Evolutionary conservation across 306 rosid species (phyloP), one percentile per base, ranked within the genome.

Genomic region (Lotus japonicus): DNA sequence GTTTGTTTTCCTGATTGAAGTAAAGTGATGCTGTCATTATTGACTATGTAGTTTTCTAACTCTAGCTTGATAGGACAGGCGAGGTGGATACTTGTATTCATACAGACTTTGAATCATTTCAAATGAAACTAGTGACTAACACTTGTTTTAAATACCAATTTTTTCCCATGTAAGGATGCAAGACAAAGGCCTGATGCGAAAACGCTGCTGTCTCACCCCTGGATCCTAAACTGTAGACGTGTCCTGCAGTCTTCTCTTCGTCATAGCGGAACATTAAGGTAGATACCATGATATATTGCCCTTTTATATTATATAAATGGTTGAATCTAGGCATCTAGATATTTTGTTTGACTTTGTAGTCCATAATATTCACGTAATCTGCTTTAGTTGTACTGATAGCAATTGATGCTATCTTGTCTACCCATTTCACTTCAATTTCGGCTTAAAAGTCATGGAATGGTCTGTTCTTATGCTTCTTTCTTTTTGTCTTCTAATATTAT

Each of bases 121-220:
- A 53, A 45, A 46, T 71, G 44, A 58, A 66, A 53, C 68, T 14
- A 13, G 58, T 56, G 36, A 66, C 33, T 71, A 8, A 77, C 54
- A 14, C 65, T 57, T 68, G 66, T 58, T 35, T 63, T 66, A 12
- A 73, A 18, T 65, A 46, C 44, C 66, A 15, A 31, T 68, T 69
- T 77, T 79, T 85, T 44, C 81, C 31, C 70, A 50, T 80, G 62
- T 69, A 86, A 94, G 99, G 99, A 94, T 85, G 92, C 97, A 72
- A 88, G 99, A 85, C 97, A 94, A 76, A 89, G 99, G 64, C 97
- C 99, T 66, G 99, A 94, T 84, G 99, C 99, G 23, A 94, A 94
- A 73, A 82, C 97, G 48, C 79, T 94, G 79, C 85, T 94, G 75
- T 90, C 96, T 79, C 96, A 94, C 81, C 97, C 99, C 48, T 94